A percentile compares a stretch with the other conserved stretches of the same genome.
These are phyloP conservation scores for Cryptosporidium viatorum DNA, from an alignment of 169 alveolate genomes.

Conservation along the genomic window DNA sequence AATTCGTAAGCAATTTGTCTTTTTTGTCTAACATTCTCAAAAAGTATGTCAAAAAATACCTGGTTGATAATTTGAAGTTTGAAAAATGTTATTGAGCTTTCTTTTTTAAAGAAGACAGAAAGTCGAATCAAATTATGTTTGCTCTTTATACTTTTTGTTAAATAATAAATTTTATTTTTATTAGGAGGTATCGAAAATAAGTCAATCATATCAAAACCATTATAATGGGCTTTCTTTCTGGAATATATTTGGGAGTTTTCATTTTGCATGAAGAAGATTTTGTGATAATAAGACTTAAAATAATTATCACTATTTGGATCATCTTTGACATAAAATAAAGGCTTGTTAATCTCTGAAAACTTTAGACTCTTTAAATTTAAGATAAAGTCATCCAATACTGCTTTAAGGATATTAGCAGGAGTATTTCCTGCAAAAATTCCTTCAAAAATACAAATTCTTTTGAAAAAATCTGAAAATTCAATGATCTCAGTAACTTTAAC, in stretches of 20 bases:
- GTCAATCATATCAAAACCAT: slow-evolving; percentile 49
- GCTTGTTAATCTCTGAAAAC: not conserved
- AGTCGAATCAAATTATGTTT: slow-evolving; percentile 17
- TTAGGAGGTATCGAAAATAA: slow-evolving; percentile 56
- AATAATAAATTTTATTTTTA: slow-evolving; percentile 18
- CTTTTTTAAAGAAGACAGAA: slow-evolving; percentile 49
- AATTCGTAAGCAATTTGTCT: slow-evolving; percentile 52
- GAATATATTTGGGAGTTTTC: not conserved
- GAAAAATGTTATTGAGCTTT: slow-evolving; percentile 6
- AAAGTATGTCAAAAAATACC: slow-evolving; percentile 28
- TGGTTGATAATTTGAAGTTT: slow-evolving; percentile 43
- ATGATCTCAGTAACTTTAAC: not conserved
- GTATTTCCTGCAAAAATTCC: slow-evolving; percentile 34
- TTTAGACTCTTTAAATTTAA: not conserved
- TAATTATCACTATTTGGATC: slow-evolving; percentile 23
- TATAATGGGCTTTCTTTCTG: not conserved
- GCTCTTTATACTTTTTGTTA: not conserved
- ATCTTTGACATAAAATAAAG: slow-evolving; percentile 32
- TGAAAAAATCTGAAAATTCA: not conserved
- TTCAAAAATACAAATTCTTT: slow-evolving; percentile 36
- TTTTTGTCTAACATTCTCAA: slow-evolving; percentile 43
- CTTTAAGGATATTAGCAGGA: not conserved
- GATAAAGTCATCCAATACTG: not conserved
- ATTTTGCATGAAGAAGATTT: slow-evolving; percentile 25
- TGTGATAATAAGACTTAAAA: slow-evolving; percentile 11